A percentile compares a stretch with the other conserved stretches of the same genome.
Conservation (phyloP, 148 eudicot species). For the Persicaria maculosa region DNA sequence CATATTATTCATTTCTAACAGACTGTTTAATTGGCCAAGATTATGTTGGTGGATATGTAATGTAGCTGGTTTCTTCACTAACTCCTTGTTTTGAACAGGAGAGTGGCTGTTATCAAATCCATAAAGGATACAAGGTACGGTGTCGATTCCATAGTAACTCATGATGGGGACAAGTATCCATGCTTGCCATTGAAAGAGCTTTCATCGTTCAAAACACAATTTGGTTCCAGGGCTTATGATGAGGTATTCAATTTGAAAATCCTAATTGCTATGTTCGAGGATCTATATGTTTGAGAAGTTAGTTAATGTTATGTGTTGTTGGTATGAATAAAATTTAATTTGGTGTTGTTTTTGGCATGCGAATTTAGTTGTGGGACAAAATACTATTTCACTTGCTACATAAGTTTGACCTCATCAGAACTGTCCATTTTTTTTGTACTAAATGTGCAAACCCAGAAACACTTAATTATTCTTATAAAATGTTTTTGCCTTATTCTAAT, state of each 20-base stretch:
- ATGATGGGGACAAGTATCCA: conserved; percentile 85
- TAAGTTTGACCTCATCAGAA: neutral
- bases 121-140: conserved; percentile 84
- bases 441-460: neutral
- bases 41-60: neutral
- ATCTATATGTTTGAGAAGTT: neutral
- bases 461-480: neutral
- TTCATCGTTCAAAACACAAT: conserved; percentile 55
- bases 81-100: conserved; percentile 39
- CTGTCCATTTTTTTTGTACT: neutral
- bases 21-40: neutral
- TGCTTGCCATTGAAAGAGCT: conserved; percentile 72
- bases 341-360: neutral
- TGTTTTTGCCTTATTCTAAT: neutral
- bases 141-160: conserved; percentile 69
- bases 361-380: neutral
- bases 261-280: neutral
- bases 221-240: conserved; percentile 74
- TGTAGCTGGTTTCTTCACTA: conserved; percentile 5
- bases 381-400: neutral
- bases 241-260: conserved; percentile 39
- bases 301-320: neutral
- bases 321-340: neutral
- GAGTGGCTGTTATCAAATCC: conserved; percentile 76
- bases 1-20: neutral